Base-by-base conservation (phyloP, 1,284 basidiomycete genomes). In the Megacollybia platyphylla region DNA sequence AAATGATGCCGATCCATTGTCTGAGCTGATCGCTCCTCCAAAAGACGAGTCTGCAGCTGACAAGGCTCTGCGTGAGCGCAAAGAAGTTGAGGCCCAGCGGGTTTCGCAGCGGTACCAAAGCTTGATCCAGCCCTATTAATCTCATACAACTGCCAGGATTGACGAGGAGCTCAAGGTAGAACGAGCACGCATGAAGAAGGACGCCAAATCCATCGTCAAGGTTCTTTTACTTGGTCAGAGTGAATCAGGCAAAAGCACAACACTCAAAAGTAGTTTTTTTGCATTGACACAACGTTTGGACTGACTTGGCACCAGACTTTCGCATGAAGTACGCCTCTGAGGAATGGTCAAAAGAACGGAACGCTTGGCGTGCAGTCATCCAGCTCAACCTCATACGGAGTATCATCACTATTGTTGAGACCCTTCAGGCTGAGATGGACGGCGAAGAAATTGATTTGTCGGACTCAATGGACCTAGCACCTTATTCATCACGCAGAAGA, bases 331-430 rank as follows among this genome's bases (percentile, higher is more conserved):
- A 73, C 42, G 70, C 72, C 0, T 63, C 60, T 11, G 59, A 67
- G 36, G 65, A 65, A 29, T 81, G 79, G 67, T 58, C 61, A 26
- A 58, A 62, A 0, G 79, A 82, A 49, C 73, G 73, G 36, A 59
- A 62, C 0, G 73, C 71, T 2, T 81, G 78, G 79, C 65, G 75
- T 11, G 60, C 73, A 1, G 74, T 81, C 47, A 72, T 81, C 44
- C 76, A 79, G 48, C 70, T 81, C 52, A 82, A 81, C 56, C 69
- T 82, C 50, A 66, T 79, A 42, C 70, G 73, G 20, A 73, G 73
- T 32, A 59, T 79, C 34, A 68, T 71, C 46, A 60, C 62, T 41
- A 77, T 81, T 43, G 61, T 79, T 44, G 73, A 76, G 40, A 54
- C 63, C 6, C 57, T 76, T 40, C 60, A 64, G 46, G 55, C 62